These are phyloP conservation scores for Aquilaria sinensis DNA, from an alignment of 345 rosid species.

Conservation along the genomic window DNA sequence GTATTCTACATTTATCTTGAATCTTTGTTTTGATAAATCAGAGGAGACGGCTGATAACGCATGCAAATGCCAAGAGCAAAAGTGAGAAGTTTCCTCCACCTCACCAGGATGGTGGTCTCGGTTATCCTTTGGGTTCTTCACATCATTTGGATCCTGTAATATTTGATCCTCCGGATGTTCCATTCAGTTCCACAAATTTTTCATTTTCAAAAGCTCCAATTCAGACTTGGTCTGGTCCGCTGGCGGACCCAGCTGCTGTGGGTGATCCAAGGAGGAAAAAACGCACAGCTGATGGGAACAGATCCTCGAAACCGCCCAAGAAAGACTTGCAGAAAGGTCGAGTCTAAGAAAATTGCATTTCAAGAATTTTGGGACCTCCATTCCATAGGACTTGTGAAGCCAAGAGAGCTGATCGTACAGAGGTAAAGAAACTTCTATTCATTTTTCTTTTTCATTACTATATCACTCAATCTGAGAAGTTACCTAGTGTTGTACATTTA, in stretches of 20 bases:
- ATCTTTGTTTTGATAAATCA: slow-evolving; percentile 18
- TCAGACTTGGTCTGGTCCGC: slow-evolving; percentile 97
- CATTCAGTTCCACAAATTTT: slow-evolving; percentile 72
- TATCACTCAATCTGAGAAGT: slow-evolving; percentile 25
- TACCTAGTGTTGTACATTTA: slow-evolving; percentile 32
- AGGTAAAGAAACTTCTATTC: slow-evolving; percentile 33
- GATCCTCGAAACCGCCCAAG: slow-evolving; percentile 20
- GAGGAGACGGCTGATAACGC: slow-evolving; percentile 83
- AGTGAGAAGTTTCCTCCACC: slow-evolving; percentile 98
- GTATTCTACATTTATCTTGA: too few relatives aligned
- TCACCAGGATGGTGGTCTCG: slow-evolving; percentile 88
- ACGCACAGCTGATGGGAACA: slow-evolving; percentile 28
- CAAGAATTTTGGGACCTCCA: slow-evolving; percentile 12
- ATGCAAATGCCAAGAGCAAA: slow-evolving; percentile 92
- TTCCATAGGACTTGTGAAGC: slow-evolving; percentile 22
- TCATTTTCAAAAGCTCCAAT: slow-evolving; percentile 60
- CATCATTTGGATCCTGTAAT: slow-evolving; percentile 63
- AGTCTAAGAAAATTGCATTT: slow-evolving; percentile 22
- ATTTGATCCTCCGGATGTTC: slow-evolving; percentile 49
- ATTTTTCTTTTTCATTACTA: slow-evolving; percentile 21
- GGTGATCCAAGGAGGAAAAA: slow-evolving; percentile 51
- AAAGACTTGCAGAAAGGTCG: slow-evolving; percentile 31
- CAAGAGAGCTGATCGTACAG: slow-evolving; percentile 24
- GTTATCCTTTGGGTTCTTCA: slow-evolving; percentile 72
- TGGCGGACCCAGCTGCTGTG: slow-evolving; percentile 38